Evolutionary conservation across 1,139 yeast species (phyloP).

Genomic region (Blastobotrys aristatus): DNA sequence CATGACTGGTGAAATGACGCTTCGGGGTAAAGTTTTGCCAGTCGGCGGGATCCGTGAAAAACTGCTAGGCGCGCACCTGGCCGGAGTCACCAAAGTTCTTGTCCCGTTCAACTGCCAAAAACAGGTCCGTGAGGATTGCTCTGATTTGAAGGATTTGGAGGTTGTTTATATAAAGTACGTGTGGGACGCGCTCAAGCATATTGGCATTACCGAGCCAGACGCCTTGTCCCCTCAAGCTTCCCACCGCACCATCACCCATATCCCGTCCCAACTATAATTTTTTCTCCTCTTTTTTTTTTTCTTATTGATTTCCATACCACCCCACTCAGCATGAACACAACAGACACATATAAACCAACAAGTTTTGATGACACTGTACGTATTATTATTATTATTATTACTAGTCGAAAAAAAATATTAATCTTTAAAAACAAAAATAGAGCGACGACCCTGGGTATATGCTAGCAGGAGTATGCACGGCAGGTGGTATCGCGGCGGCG

Average conservation of each 20-base stretch:
- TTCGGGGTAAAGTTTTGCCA: constrained; percentile 79
- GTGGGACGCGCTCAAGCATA: constrained; percentile 58
- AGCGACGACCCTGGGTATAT: constrained; percentile 58
- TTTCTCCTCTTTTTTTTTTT: background rate
- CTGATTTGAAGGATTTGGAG: constrained; percentile 49
- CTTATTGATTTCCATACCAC: background rate
- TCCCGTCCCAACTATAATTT: background rate
- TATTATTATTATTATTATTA: background rate
- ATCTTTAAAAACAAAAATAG: constrained; percentile 3
- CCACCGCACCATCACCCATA: background rate
- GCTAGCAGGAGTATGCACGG: constrained; percentile 64
- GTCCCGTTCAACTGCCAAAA: constrained; percentile 68
- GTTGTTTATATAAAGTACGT: constrained; percentile 68
- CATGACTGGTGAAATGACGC: constrained; percentile 91
- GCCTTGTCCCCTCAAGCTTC: background rate
- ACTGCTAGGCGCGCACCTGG: constrained; percentile 75
- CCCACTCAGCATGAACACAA: background rate
- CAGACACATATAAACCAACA: background rate
- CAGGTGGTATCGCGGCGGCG: constrained; percentile 73
- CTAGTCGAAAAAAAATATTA: background rate
- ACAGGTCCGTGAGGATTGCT: constrained; percentile 60
- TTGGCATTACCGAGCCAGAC: constrained; percentile 2
- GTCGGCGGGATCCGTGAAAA: constrained; percentile 90
- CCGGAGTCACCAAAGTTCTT: constrained; percentile 56
- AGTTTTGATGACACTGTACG: background rate